These are phyloP conservation scores for Ceriops decandra DNA, from an alignment of 345 rosid genomes.

Conservation along the genomic window DNA sequence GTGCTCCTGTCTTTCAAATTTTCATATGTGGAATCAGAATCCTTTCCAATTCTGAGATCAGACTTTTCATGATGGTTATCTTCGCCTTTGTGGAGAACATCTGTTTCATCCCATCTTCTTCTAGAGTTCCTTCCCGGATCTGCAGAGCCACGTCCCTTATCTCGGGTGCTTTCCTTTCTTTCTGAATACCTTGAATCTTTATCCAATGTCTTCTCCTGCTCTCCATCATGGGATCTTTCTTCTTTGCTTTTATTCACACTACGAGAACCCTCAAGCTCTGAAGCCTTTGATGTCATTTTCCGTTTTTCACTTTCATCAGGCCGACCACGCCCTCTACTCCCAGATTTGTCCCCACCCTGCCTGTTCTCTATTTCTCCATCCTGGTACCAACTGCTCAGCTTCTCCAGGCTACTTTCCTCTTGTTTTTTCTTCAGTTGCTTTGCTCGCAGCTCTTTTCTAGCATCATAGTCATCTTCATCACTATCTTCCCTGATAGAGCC, in stretches of 20 bases:
- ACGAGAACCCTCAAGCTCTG: constrained; percentile 51
- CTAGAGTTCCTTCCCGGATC: constrained; percentile 57
- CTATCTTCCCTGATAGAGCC: constrained; percentile 48
- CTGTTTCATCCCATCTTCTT: constrained; percentile 86
- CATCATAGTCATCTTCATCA: constrained; percentile 66
- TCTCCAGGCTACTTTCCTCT: constrained; percentile 91
- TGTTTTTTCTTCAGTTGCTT: constrained; percentile 69
- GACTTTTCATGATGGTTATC: constrained; percentile 44
- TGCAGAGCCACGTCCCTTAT: constrained; percentile 66
- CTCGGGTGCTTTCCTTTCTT: constrained; percentile 64
- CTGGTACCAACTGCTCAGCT: constrained; percentile 83
- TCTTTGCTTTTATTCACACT: constrained; percentile 65
- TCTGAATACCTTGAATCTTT: constrained; percentile 61
- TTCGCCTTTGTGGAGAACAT: constrained; percentile 45
- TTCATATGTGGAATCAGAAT: constrained; percentile 61
- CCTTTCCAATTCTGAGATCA: constrained; percentile 55
- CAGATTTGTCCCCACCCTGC: constrained; percentile 59
- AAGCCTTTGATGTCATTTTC: constrained; percentile 47
- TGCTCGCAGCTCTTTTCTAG: constrained; percentile 41
- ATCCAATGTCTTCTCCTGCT: constrained; percentile 46
- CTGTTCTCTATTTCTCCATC: constrained; percentile 74
- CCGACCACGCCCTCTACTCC: constrained; percentile 42
- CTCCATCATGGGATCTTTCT: constrained; percentile 54
- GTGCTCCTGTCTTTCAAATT: constrained; percentile 46
- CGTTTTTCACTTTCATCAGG: constrained; percentile 56